These are phyloP conservation scores for Oryza coarctata DNA, from an alignment of 176 grass and related monocot species.

Conservation along the genomic window DNA sequence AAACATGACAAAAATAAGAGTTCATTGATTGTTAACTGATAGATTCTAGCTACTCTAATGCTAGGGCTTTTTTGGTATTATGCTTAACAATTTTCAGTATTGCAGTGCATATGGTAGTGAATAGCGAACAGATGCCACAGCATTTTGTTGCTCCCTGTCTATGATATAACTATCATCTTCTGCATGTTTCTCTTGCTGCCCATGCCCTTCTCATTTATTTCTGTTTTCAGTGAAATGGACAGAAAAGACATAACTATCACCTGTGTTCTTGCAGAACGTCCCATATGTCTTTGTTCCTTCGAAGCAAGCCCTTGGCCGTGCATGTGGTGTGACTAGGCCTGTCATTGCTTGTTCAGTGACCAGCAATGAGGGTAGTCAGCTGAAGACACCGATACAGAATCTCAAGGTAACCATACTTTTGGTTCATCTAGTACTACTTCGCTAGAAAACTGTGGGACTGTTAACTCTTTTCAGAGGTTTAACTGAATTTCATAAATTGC, in stretches of 20 bases:
- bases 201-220: neutral
- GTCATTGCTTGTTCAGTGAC: constrained; percentile 91
- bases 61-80: neutral
- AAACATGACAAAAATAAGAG: neutral
- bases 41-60: neutral
- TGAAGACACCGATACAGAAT: constrained; percentile 66
- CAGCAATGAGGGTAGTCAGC: constrained; percentile 72
- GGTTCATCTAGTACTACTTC: neutral
- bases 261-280: constrained; percentile 54
- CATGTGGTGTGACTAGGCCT: constrained; percentile 82
- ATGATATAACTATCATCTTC: neutral
- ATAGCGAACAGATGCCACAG: neutral
- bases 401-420: constrained; percentile 55
- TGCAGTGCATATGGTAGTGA: neutral
- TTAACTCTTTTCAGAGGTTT: neutral
- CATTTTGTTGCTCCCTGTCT: neutral
- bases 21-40: neutral
- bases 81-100: neutral
- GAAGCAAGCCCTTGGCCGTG: constrained; percentile 76
- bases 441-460: neutral
- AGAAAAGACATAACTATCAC: neutral
- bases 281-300: constrained; percentile 91
- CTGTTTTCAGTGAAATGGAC: neutral
- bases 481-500: constrained; percentile 12
- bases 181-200: neutral